A percentile compares a stretch with the other conserved stretches of the same genome.
These are phyloP conservation scores for Trichoderma sp. DNA, from an alignment of 2,329 filamentous ascomycete genomes.

Conservation along the genomic window DNA sequence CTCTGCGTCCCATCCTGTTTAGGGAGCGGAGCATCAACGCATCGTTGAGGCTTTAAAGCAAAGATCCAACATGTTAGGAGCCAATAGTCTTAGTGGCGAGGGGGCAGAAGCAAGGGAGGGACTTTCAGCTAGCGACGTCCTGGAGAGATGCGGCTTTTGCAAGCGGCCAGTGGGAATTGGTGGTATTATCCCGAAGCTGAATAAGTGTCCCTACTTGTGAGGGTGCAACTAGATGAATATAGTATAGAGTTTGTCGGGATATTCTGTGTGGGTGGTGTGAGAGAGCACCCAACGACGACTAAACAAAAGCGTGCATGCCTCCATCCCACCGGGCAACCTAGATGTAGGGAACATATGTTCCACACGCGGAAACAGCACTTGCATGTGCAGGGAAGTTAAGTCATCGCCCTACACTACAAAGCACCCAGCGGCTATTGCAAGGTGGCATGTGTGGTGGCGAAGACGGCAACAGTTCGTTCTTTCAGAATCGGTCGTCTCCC, in stretches of 20 bases:
- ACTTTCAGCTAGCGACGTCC: neutral
- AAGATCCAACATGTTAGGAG: neutral
- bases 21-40: neutral
- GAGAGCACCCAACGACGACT: neutral
- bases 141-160: neutral
- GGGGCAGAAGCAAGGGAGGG: neutral
- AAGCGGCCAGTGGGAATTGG: neutral
- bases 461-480: neutral
- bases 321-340: neutral
- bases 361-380: neutral
- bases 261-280: constrained; percentile 12
- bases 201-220: neutral
- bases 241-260: constrained; percentile 14
- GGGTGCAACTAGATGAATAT: constrained; percentile 7
- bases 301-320: neutral
- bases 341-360: neutral
- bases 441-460: neutral
- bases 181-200: neutral
- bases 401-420: neutral
- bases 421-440: neutral
- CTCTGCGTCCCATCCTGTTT: neutral
- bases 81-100: constrained; percentile 3
- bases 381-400: constrained; percentile 9
- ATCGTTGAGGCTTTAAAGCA: neutral
- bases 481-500: neutral